Evolutionary conservation across 225 moss, liverwort and hornwort species (phyloP), one percentile per base, ranked within the genome.

Genomic region (Physcomitrellopsis africana): DNA sequence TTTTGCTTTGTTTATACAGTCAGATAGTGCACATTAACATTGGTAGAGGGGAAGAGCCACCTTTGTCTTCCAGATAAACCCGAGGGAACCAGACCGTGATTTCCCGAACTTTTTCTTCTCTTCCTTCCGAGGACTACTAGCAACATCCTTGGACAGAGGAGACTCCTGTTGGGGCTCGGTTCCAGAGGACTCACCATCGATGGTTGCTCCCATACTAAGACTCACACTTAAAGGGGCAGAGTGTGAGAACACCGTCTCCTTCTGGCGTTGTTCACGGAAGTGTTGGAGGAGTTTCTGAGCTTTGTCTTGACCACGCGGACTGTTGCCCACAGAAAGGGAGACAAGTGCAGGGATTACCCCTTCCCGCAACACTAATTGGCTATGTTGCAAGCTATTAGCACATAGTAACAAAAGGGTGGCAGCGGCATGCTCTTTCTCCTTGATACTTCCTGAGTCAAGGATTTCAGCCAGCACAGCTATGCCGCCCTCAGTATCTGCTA

Each of bases 341-440:
- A 94, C 92, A 6, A 94, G 92, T 1, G 94, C 76, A 3, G 94
- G 94, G 55, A 92, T 92, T 18, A 92, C 92, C 9, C 94, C 94
- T 80, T 94, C 92, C 57, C 90, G 90, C 80, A 92, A 74, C 82
- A 94, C 94, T 46, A 84, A 71, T 53, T 94, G 89, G 77, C 90
- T 89, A 60, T 92, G 78, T 45, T 92, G 72, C 61, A 84, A 41
- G 73, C 87, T 94, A 75, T 86, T 89, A 29, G 88, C 89, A 80
- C 92, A 94, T 13, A 94, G 86, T 58, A 92, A 67, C 84, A 90
- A 69, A 18, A 94, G 74, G 54, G 94, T 94, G 48, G 94, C 92
- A 51, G 89, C 89, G 71, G 87, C 92, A 70, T 94, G 94, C 81
- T 94, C 94, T 83, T 89, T 92, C 87, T 94, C 92, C 80, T 84